Percentiles rank a stretch among this genome's conserved stretches.
Evolutionary conservation across 495 filamentous ascomycete species (phyloP).

Genomic region (Pseudoneurospora amorphoporcata): DNA sequence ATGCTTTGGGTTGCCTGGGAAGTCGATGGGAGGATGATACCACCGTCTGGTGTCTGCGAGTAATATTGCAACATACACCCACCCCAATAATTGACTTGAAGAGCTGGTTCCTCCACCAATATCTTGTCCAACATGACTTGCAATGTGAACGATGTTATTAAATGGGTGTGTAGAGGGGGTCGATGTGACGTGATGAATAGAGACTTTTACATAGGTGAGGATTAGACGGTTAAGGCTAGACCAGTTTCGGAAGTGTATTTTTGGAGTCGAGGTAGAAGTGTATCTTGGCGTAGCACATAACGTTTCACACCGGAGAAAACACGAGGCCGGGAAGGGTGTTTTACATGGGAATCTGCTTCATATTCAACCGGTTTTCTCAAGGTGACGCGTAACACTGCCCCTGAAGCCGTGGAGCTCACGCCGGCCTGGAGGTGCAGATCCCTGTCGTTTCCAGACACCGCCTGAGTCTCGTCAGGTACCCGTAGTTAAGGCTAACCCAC

Average conservation of each 20-base stretch:
- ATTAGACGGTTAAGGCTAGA: not conserved
- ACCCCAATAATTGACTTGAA: not conserved
- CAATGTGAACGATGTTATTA: not conserved
- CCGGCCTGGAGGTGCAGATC: not conserved
- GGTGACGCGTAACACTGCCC: not conserved
- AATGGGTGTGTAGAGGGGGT: not conserved
- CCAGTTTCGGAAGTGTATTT: not conserved
- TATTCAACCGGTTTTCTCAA: not conserved
- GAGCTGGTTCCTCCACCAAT: not conserved
- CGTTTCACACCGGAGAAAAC: not conserved
- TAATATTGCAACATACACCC: not conserved
- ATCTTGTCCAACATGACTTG: not conserved
- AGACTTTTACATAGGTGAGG: not conserved
- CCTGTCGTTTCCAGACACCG: not conserved
- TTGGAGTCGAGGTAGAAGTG: not conserved
- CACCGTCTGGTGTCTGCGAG: not conserved
- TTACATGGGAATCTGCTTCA: not conserved
- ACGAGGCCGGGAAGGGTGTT: not conserved
- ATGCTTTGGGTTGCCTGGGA: constrained; percentile 5
- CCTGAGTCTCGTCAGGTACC: not conserved
- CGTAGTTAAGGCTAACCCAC: not conserved
- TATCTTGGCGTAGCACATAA: not conserved
- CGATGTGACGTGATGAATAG: not conserved
- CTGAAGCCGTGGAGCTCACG: not conserved
- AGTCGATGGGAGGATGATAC: constrained; percentile 8